A percentile compares a stretch with the other conserved stretches of the same genome.
These are phyloP conservation scores for Erythrophleum ivorense DNA, from an alignment of 331 rosid species.

Conservation along the genomic window DNA sequence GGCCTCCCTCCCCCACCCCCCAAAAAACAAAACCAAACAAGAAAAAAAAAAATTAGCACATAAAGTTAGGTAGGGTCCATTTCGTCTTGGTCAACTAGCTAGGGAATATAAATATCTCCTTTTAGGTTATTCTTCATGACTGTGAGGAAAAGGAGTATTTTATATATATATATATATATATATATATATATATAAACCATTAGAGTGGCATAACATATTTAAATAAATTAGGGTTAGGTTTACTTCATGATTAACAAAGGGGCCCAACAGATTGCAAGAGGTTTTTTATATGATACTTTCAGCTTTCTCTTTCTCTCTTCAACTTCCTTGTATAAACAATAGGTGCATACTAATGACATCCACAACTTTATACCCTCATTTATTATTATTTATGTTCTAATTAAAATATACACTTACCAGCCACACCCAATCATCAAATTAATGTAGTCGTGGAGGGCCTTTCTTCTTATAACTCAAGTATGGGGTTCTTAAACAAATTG, in stretches of 20 bases:
- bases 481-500: neutral
- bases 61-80: constrained; percentile 6
- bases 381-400: constrained; percentile 36
- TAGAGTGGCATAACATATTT: neutral
- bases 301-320: constrained; percentile 9
- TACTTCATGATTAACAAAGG: constrained; percentile 54
- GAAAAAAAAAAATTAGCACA: no score
- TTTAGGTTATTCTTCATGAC: neutral
- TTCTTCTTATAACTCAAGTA: neutral
- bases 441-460: constrained; percentile 13
- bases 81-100: constrained; percentile 47
- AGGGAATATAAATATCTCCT: neutral
- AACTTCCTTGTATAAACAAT: neutral
- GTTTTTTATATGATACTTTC: constrained; percentile 5
- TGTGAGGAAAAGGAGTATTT: no score
- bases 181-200: neutral
- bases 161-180: neutral
- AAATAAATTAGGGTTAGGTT: constrained; percentile 46
- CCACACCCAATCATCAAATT: constrained; percentile 55
- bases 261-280: constrained; percentile 53
- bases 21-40: no score
- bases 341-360: constrained; percentile 48
- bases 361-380: constrained; percentile 41
- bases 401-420: constrained; percentile 21
- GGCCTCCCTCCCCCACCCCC: no score